These are phyloP conservation scores for Trypanosoma cruzi DNA, from an alignment of 208 protist species.

Conservation along the genomic window DNA sequence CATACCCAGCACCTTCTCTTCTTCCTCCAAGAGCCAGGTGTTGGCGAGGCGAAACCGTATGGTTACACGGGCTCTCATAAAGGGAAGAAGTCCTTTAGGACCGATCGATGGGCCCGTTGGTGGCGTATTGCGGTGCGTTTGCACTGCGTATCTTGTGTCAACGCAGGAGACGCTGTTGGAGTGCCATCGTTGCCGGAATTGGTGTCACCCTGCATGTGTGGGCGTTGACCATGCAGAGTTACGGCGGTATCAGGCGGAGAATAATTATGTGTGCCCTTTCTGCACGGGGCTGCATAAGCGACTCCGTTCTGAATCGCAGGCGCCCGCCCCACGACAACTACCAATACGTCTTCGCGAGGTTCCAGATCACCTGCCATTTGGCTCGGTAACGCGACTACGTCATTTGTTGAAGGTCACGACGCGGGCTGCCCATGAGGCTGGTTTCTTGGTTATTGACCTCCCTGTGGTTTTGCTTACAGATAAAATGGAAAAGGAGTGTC, in stretches of 20 bases:
- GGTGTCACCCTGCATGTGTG: constrained; percentile 77
- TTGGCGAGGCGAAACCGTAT: constrained; percentile 42
- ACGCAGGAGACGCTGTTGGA: constrained; percentile 63
- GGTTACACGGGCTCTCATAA: constrained; percentile 72
- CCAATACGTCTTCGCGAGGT: constrained; percentile 69
- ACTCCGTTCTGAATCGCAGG: constrained; percentile 17
- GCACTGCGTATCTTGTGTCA: constrained; percentile 65
- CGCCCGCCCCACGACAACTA: constrained; percentile 51
- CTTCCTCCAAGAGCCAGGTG: constrained; percentile 13
- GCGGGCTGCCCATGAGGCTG: constrained; percentile 30
- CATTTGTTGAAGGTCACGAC: constrained; percentile 29
- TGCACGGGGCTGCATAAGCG: constrained; percentile 34
- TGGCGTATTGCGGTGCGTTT: constrained; percentile 74
- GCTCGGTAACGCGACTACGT: constrained; percentile 27
- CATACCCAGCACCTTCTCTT: constrained; percentile 10
- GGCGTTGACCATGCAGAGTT: constrained; percentile 67
- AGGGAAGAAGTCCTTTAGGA: constrained; percentile 11
- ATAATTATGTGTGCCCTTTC: constrained; percentile 64
- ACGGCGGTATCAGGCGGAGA: constrained; percentile 31
- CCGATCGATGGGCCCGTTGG: constrained; percentile 26
- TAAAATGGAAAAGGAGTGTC: constrained; percentile 40
- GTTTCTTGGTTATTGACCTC: constrained; percentile 58
- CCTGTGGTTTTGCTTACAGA: constrained; percentile 42
- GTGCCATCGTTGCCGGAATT: constrained; percentile 68
- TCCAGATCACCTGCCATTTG: constrained; percentile 46